Base-by-base conservation (phyloP, 176 grass and related monocot genomes). In the Leersia perrieri region DNA sequence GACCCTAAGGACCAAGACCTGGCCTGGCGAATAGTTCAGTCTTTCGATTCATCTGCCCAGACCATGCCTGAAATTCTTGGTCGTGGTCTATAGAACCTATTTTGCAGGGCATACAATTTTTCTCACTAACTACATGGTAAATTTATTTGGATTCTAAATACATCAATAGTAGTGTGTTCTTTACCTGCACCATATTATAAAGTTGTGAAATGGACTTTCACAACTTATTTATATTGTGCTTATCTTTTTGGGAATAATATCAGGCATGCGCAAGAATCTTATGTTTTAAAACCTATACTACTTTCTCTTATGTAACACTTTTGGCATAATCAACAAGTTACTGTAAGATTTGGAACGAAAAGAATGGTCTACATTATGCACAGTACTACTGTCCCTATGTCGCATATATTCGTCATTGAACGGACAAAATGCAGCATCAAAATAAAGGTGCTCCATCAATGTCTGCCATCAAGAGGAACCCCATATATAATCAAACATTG, bases 401-500 rank as follows among this genome's bases (percentile, higher is more conserved):
- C 18, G 33, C 62, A 76, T 67, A 76, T 58, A 84, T 84, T 76
- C 72, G 45, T 11, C 49, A 79, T 20, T 26, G 75, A 65, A 26
- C 4, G 31, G 26, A 40, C 32, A 57, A 40, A 65, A 72, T 29
- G 41, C 83, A 85, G 40, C 83, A 65, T 73, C 83, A 53, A 64
- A 73, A 53, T 25, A 16, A 71, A 70, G 5, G 33, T n/a, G 5
- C 29, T 71, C 67, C 18, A n/a, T 78, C 16, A 7, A 70, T 35
- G 36, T 74, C 39, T 70, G 65, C 9, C 36, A 77, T 70, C 23
- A 15, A 79, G 72, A 47, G 75, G 31, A 23, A 60, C 49, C 31
- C 22, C 30, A 33, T 29, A 7, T 9, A 9, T 27, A 11, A 38
- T 72, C 16, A 7, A 78, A 71, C 15, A 77, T 36, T 47, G 51